Percentiles rank a stretch among this genome's conserved stretches.
Conservation (phyloP, 495 filamentous ascomycete species). For the Daldinia childiae region DNA sequence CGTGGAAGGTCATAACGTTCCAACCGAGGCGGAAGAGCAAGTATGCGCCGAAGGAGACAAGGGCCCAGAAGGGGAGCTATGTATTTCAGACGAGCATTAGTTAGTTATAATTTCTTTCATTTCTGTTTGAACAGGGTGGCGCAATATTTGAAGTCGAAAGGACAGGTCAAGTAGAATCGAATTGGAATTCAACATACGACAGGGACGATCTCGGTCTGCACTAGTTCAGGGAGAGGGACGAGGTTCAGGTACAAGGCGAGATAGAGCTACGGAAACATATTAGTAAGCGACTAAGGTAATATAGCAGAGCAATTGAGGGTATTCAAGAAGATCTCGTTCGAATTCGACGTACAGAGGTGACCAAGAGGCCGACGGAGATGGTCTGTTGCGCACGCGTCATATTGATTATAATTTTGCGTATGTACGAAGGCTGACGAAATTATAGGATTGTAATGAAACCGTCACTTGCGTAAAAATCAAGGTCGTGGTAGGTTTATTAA, state of each 20-base stretch:
- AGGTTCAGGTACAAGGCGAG: slow-evolving; percentile 85
- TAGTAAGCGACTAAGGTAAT: background rate
- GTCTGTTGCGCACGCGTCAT: slow-evolving; percentile 98
- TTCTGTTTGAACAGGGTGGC: background rate
- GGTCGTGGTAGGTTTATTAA: slow-evolving; percentile 9
- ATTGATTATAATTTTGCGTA: slow-evolving; percentile 22
- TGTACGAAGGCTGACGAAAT: background rate
- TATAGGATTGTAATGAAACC: background rate
- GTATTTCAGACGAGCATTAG: background rate
- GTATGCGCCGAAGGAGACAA: slow-evolving; percentile 93
- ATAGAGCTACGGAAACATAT: slow-evolving; percentile 71
- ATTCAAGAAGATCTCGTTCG: background rate
- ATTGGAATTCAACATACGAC: slow-evolving; percentile 60
- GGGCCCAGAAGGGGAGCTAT: slow-evolving; percentile 89
- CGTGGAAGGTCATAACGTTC: slow-evolving; percentile 95
- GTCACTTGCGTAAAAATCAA: background rate
- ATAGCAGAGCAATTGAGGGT: background rate
- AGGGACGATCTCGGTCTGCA: slow-evolving; percentile 76
- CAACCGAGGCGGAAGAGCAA: slow-evolving; percentile 89
- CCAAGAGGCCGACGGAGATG: slow-evolving; percentile 82
- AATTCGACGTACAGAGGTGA: slow-evolving; percentile 74
- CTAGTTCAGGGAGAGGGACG: slow-evolving; percentile 78
- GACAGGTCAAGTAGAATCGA: slow-evolving; percentile 1
- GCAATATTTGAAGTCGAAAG: background rate
- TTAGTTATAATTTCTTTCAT: background rate